A percentile compares a stretch with the other conserved stretches of the same genome.
Evolutionary conservation across 345 rosid species (phyloP).

Genomic region (Microthlaspi erraticum): DNA sequence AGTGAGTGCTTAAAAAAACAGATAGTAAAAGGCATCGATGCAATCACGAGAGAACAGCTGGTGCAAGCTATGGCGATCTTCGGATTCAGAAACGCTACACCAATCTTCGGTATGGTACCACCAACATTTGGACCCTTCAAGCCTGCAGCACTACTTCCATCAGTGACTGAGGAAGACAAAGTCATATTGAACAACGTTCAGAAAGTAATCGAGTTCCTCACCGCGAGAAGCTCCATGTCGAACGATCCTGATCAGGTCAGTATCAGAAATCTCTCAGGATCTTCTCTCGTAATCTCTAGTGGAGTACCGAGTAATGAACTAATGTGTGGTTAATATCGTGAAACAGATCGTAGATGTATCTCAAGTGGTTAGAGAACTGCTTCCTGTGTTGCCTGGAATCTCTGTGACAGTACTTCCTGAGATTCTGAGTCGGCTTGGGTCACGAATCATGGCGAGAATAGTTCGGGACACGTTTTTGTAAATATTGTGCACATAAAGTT

Average conservation of each 20-base stretch:
- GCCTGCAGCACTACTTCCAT: slow-evolving; percentile 77
- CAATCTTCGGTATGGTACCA: slow-evolving; percentile 84
- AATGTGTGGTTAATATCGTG: not conserved
- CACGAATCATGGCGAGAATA: slow-evolving; percentile 75
- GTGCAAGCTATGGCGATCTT: slow-evolving; percentile 71
- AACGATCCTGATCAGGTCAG: slow-evolving; percentile 66
- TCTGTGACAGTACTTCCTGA: slow-evolving; percentile 79
- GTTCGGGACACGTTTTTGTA: slow-evolving; percentile 74
- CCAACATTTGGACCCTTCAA: slow-evolving; percentile 75
- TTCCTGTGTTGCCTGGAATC: slow-evolving; percentile 82
- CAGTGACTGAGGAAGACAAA: slow-evolving; percentile 83
- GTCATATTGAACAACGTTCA: slow-evolving; percentile 74
- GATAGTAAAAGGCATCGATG: slow-evolving; percentile 97
- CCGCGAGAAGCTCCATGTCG: slow-evolving; percentile 69
- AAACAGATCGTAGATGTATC: slow-evolving; percentile 61
- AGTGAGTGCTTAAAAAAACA: slow-evolving; percentile 37
- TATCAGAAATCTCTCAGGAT: slow-evolving; percentile 8
- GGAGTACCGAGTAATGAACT: not conserved
- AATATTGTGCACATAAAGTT: slow-evolving; percentile 40
- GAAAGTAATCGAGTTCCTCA: slow-evolving; percentile 76
- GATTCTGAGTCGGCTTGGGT: slow-evolving; percentile 69
- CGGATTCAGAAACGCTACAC: slow-evolving; percentile 64
- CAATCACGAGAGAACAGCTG: slow-evolving; percentile 87
- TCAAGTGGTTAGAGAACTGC: slow-evolving; percentile 63
- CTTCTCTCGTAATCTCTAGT: not conserved